phyloP scores from a whole-genome alignment of 2,329 filamentous ascomycete genomes.

The Thielaviopsis euricoi region DNA sequence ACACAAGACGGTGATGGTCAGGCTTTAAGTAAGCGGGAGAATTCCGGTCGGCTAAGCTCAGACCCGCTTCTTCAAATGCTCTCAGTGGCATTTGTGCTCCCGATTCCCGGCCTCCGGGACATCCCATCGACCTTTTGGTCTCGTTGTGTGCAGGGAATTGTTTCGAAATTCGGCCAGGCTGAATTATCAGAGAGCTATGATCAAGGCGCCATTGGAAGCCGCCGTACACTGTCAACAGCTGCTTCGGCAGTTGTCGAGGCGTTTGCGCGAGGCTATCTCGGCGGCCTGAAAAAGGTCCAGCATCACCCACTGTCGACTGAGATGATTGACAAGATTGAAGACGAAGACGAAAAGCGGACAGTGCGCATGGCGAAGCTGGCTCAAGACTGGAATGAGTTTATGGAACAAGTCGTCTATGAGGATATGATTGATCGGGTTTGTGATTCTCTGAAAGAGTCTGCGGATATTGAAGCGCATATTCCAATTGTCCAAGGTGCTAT shows the following conservation, averaged over 20 bases:
- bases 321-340: slow-evolving; percentile 19
- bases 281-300: slow-evolving; percentile 31
- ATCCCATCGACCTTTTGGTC: slow-evolving; percentile 50
- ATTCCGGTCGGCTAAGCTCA: slow-evolving; percentile 5
- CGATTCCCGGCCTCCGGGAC: slow-evolving; percentile 48
- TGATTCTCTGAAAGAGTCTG: slow-evolving; percentile 39
- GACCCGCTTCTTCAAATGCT: slow-evolving; percentile 51
- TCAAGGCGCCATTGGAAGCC: slow-evolving; percentile 55
- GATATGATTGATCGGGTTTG: slow-evolving; percentile 49
- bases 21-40: slow-evolving; percentile 21
- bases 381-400: slow-evolving; percentile 48
- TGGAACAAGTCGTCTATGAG: slow-evolving; percentile 52
- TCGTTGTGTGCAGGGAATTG: slow-evolving; percentile 39
- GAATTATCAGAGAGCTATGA: slow-evolving; percentile 70
- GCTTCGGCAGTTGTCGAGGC: slow-evolving; percentile 54
- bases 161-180: slow-evolving; percentile 45
- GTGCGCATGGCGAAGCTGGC: slow-evolving; percentile 21
- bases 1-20: not conserved
- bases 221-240: slow-evolving; percentile 60
- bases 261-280: slow-evolving; percentile 47
- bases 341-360: slow-evolving; percentile 31
- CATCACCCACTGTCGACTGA: not conserved
- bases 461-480: slow-evolving; percentile 47
- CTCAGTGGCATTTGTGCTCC: slow-evolving; percentile 37
- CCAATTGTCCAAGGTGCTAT: slow-evolving; percentile 45